Conservation (phyloP, 2,329 filamentous ascomycete genomes). For the Nemania sp. region DNA sequence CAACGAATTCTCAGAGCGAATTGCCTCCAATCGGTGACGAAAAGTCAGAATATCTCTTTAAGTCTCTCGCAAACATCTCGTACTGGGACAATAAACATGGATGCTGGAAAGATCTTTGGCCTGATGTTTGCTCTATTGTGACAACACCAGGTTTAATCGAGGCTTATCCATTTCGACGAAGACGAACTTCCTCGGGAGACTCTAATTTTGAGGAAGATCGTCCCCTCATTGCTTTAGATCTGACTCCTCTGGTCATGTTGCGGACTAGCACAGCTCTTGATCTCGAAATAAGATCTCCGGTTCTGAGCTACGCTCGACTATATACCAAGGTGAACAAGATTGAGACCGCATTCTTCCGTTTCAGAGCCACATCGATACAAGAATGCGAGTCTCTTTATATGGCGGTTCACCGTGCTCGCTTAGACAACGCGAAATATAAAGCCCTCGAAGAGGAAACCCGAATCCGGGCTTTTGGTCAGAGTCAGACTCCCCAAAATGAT, state of each 20-base stretch:
- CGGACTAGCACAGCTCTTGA: slow-evolving; percentile 90
- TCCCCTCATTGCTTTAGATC: slow-evolving; percentile 72
- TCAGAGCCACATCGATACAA: slow-evolving; percentile 75
- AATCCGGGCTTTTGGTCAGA: slow-evolving; percentile 73
- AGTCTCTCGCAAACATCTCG: slow-evolving; percentile 60
- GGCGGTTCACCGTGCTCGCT: slow-evolving; percentile 84
- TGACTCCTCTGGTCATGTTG: slow-evolving; percentile 89
- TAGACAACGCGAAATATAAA: slow-evolving; percentile 90
- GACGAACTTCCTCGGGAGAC: slow-evolving; percentile 43
- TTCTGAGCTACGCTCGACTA: slow-evolving; percentile 59
- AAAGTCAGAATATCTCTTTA: slow-evolving; percentile 49
- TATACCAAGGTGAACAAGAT: slow-evolving; percentile 70
- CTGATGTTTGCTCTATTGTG: slow-evolving; percentile 57
- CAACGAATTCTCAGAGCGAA: slow-evolving; percentile 77
- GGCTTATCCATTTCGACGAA: slow-evolving; percentile 52
- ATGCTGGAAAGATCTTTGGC: slow-evolving; percentile 62
- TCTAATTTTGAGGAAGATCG: slow-evolving; percentile 43
- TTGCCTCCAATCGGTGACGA: slow-evolving; percentile 54
- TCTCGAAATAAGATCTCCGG: slow-evolving; percentile 88
- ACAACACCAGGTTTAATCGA: slow-evolving; percentile 64
- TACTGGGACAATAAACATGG: slow-evolving; percentile 66
- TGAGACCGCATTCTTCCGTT: slow-evolving; percentile 79
- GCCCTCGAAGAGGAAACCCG: slow-evolving; percentile 67
- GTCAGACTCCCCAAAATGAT: slow-evolving; percentile 53
- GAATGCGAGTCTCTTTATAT: slow-evolving; percentile 85